Percentiles rank a stretch among this genome's conserved stretches.
These are phyloP conservation scores for Neoboletus magnificus DNA, from an alignment of 768 basidiomycete genomes.

Conservation along the genomic window DNA sequence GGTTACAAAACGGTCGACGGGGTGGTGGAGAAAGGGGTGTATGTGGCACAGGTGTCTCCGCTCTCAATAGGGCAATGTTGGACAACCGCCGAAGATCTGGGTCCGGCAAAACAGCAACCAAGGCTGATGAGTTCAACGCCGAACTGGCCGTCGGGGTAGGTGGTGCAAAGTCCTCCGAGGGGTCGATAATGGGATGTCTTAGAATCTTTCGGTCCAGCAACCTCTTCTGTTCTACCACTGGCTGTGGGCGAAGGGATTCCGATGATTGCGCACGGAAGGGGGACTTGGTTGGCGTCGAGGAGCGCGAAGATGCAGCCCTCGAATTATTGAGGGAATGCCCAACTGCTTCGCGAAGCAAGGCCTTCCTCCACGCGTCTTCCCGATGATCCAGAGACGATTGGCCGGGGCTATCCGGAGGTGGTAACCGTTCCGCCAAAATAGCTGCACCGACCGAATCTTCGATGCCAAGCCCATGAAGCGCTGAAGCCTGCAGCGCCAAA, in stretches of 20 bases:
- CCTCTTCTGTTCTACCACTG: slow-evolving; percentile 22
- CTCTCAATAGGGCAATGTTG: slow-evolving; percentile 51
- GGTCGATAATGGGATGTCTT: slow-evolving; percentile 36
- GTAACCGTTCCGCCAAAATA: slow-evolving; percentile 69
- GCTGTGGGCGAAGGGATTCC: slow-evolving; percentile 21
- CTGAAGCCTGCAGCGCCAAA: slow-evolving; percentile 74
- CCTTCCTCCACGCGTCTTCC: slow-evolving; percentile 74
- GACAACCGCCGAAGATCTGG: slow-evolving; percentile 37
- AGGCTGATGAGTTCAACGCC: slow-evolving; percentile 6
- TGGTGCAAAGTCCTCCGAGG: slow-evolving; percentile 32
- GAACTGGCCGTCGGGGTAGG: slow-evolving; percentile 11
- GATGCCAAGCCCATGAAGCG: slow-evolving; percentile 67
- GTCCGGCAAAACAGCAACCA: slow-evolving; percentile 16
- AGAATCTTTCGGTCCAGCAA: slow-evolving; percentile 45
- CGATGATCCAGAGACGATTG: slow-evolving; percentile 50
- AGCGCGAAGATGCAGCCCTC: slow-evolving; percentile 39
- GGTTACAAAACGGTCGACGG: slow-evolving; percentile 39
- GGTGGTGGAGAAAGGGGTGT: slow-evolving; percentile 69
- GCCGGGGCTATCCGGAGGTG: slow-evolving; percentile 61
- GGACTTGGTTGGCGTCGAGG: slow-evolving; percentile 38
- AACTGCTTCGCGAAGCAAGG: slow-evolving; percentile 73
- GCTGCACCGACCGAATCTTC: slow-evolving; percentile 74
- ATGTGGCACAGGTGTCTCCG: slow-evolving; percentile 63
- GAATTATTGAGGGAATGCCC: slow-evolving; percentile 67
- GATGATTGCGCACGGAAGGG: slow-evolving; percentile 21